Base-by-base conservation (phyloP, 371 early-diverging fungal genomes). In the Apophysomyces trapeziformis region DNA sequence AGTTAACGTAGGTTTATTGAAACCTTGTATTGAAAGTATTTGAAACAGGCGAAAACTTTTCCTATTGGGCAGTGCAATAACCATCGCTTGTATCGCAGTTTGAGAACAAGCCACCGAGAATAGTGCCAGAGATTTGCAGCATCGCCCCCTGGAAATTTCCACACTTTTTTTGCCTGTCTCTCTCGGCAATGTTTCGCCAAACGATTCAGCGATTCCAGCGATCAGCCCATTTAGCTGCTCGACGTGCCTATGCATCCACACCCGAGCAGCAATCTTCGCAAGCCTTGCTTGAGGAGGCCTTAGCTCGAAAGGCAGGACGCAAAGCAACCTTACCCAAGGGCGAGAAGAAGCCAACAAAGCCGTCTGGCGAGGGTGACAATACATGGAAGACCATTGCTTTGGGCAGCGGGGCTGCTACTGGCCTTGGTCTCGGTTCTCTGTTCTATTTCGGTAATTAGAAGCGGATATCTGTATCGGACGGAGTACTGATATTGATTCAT, bases 261-360 rank as follows among this genome's bases (percentile, higher is more conserved):
- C 36, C 63, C 14, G 39, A 50, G 36, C 14, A 26, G 12, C 36
- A 36, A 35, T 16, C 73, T 41, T 61, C 73, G 39, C 70, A 68
- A 54, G 73, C 69, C 35, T 69, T 85, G 13, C 80, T 82, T 35
- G 78, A 79, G 43, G 83, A 85, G 68, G 83, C 74, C 35, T 73
- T 85, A 7, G 79, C 85, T 12, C 77, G 79, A 66, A 83, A 83
- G 61, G 71, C 73, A 14, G 77, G 80, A 37, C 62, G 38, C 45
- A 75, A 69, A 63, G 68, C 82, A 21, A 82, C 83, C n/a, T 69
- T 73, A 7, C 85, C 83, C 38, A 85, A 85, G 60, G 78, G 85
- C 46, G 78, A 82, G 63, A 81, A 78, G 68, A 85, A 85, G 67
- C 85, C 83, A 37, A 70, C 73, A 1, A 85, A 83, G 68, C 75